Evolutionary conservation across 1,139 yeast genomes (phyloP).

Genomic region (Nakaseomyces delphensis): DNA sequence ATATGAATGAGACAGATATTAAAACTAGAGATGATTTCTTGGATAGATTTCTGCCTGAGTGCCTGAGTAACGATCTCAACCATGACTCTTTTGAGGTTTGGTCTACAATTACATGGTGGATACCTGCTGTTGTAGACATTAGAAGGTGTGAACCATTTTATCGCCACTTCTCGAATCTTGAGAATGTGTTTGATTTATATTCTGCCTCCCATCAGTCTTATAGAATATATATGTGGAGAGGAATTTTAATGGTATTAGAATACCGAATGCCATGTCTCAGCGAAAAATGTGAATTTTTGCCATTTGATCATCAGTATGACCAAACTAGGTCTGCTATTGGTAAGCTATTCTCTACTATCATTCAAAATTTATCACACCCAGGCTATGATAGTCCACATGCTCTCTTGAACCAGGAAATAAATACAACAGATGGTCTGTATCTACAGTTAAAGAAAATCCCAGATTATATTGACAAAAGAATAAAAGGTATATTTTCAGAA

Average conservation of each 20-base stretch:
- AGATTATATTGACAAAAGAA: constrained; percentile 23
- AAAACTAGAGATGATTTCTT: constrained; percentile 42
- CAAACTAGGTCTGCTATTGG: constrained; percentile 70
- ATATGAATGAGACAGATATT: constrained; percentile 28
- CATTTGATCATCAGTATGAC: constrained; percentile 60
- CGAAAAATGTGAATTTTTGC: constrained; percentile 37
- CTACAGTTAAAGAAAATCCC: constrained; percentile 27
- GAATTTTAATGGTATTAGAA: constrained; percentile 46
- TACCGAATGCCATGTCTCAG: constrained; percentile 53
- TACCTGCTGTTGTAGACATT: constrained; percentile 55
- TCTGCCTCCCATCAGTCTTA: constrained; percentile 64
- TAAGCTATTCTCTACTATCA: constrained; percentile 48
- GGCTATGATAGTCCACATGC: constrained; percentile 38
- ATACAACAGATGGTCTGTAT: constrained; percentile 35
- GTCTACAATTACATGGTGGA: constrained; percentile 71
- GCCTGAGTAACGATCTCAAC: constrained; percentile 54
- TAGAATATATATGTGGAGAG: constrained; percentile 45
- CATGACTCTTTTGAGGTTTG: constrained; percentile 75
- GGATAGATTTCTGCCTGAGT: constrained; percentile 36
- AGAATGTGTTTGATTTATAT: constrained; percentile 41
- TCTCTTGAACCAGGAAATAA: constrained; percentile 35
- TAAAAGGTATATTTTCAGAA: constrained; percentile 34
- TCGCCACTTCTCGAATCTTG: constrained; percentile 35
- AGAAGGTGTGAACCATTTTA: constrained; percentile 56
- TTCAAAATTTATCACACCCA: constrained; percentile 46